phyloP scores from a whole-genome alignment of 768 basidiomycete genomes.

The Leccinum rimulosum region DNA sequence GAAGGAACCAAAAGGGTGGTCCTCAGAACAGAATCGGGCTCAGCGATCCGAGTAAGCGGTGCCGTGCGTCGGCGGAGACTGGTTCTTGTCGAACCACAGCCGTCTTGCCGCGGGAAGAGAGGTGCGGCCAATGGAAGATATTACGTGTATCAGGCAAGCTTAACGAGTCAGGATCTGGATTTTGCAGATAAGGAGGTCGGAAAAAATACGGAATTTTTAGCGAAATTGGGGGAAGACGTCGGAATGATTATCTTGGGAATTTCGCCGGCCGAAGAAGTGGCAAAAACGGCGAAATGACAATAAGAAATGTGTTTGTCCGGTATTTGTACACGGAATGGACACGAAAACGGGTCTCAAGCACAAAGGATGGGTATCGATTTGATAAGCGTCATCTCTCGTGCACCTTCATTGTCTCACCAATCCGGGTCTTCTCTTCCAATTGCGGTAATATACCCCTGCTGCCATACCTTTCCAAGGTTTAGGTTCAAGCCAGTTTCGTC shows the following conservation, averaged over 20 bases:
- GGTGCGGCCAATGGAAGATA: constrained; percentile 23
- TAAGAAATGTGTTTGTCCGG: constrained; percentile 42
- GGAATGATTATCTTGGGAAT: constrained; percentile 31
- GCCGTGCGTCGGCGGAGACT: constrained; percentile 33
- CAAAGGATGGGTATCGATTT: constrained; percentile 29
- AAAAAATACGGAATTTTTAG: constrained; percentile 35
- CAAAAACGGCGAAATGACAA: constrained; percentile 42
- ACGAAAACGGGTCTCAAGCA: constrained; percentile 32
- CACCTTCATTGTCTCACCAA: constrained; percentile 35
- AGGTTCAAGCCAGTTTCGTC: constrained; percentile 38
- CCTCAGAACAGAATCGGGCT: constrained; percentile 6
- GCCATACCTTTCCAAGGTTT: constrained; percentile 22
- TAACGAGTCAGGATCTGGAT: constrained; percentile 32
- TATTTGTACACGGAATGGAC: constrained; percentile 42
- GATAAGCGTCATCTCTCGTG: constrained; percentile 30
- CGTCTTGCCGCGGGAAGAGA: constrained; percentile 32
- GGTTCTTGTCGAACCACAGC: constrained; percentile 1
- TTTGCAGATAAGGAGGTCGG: constrained; percentile 31
- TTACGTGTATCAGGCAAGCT: constrained; percentile 28
- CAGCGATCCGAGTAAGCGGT: constrained; percentile 20
- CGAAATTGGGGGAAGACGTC: constrained; percentile 22
- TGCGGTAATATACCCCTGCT: constrained; percentile 20
- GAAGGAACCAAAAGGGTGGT: constrained; percentile 16
- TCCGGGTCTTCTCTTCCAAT: constrained; percentile 23
- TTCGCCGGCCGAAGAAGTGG: constrained; percentile 32